Base-by-base conservation (phyloP, 169 alveolate species). In the Plasmodium adleri region DNA sequence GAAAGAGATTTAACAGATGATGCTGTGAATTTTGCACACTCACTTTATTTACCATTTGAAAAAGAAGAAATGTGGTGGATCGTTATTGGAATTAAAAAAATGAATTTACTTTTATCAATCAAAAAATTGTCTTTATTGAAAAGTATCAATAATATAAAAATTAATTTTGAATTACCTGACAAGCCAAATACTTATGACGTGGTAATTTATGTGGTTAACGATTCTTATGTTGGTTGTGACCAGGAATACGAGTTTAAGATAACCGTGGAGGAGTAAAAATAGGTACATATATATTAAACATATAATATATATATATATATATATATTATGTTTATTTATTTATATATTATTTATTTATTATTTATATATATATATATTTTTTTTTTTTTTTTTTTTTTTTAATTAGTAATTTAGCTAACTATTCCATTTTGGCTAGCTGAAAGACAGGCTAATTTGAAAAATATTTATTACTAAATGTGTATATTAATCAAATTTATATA, bases 31-130 rank as follows among this genome's bases (percentile, higher is more conserved):
- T 94, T 95, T 45, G 99, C 97, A 3, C 96, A 94, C 68, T 98
- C 99, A 10, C 98, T 98, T 13, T 96, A 94, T 78, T 98, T 96
- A 95, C 99, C 99, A 6, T 94, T 95, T 83, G 99, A 96, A 83
- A 98, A 98, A 95, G 98, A 97, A 86, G 99, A 99, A 88, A 94
- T 97, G 90, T 99, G 99, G 99, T 99, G 99, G 99, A 94, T 99
- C 39, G 97, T 99, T 45, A 93, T 98, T 20, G 99, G 99, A 2
- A 97, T 96, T 85, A 95, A 97, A 10, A 93, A 94, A 50, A 86
- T 96, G 24, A 97, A 97, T 88, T 94, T 96, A 56, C 94, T 98
- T 24, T 74, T 93, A 13, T 96, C 98, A 70, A 93, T 97, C 95
- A 88, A 97, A 95, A 92, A 99, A 92, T 93, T 97, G 74, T 64